Percentiles rank a stretch among this genome's conserved stretches.
Evolutionary conservation across 2,329 filamentous ascomycete species (phyloP).

Genomic region (Ophiocordyceps camponoti-rufipedis): DNA sequence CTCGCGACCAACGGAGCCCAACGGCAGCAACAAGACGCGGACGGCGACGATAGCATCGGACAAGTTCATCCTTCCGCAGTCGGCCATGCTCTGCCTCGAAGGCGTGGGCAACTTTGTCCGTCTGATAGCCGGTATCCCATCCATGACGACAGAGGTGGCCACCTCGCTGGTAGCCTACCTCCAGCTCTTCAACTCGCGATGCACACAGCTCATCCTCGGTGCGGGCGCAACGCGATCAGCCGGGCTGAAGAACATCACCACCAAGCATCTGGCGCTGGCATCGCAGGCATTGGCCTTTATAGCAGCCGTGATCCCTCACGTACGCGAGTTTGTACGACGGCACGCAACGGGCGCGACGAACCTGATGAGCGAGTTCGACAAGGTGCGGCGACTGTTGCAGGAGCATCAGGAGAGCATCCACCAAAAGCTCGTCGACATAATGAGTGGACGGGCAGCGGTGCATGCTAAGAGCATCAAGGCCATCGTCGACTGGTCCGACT

Average conservation of each 20-base stretch:
- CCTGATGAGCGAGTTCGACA: conserved; percentile 74
- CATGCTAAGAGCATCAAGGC: conserved; percentile 60
- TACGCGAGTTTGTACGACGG: conserved; percentile 78
- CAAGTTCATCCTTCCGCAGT: conserved; percentile 69
- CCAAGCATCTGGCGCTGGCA: conserved; percentile 82
- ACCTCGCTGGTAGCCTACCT: conserved; percentile 67
- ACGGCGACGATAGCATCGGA: conserved; percentile 69
- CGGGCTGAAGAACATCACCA: conserved; percentile 89
- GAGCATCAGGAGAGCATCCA: conserved; percentile 85
- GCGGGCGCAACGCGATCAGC: conserved; percentile 80
- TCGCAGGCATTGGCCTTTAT: conserved; percentile 81
- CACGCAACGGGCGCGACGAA: conserved; percentile 39
- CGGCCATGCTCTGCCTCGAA: conserved; percentile 62
- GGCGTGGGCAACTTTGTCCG: conserved; percentile 72
- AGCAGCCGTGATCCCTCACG: conserved; percentile 69
- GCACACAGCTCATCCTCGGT: conserved; percentile 89
- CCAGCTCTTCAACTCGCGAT: conserved; percentile 86
- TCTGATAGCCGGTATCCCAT: conserved; percentile 69
- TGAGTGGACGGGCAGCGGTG: conserved; percentile 56
- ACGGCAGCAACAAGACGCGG: conserved; percentile 41
- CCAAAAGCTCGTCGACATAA: conserved; percentile 85
- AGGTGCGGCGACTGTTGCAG: conserved; percentile 63
- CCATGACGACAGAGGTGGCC: conserved; percentile 72
- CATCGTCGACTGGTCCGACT: conserved; percentile 50
- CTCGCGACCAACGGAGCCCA: conserved; percentile 21